Percentiles rank a stretch among this genome's conserved stretches.
These are phyloP conservation scores for Coemansia sp. DNA, from an alignment of 371 early-diverging fungal genomes.

Conservation along the genomic window DNA sequence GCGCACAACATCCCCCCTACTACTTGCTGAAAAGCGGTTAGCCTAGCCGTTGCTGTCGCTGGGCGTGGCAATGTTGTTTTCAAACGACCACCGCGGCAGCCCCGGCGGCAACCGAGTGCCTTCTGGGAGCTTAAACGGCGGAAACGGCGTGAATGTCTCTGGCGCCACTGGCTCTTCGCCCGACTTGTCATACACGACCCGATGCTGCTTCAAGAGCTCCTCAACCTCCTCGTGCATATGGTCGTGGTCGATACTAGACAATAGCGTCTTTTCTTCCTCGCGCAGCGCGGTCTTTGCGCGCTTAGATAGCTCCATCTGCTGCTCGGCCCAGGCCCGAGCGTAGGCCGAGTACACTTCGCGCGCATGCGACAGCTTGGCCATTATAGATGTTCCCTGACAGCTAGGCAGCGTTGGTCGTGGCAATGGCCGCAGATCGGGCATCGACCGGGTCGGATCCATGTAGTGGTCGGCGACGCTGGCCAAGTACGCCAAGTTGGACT, in stretches of 20 bases:
- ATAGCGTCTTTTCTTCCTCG: conserved; percentile 28
- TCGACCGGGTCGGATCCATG: conserved; percentile 37
- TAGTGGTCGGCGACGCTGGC: conserved; percentile 61
- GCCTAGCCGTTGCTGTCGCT: not conserved
- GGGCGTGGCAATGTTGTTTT: conserved; percentile 25
- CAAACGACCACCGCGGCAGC: conserved; percentile 38
- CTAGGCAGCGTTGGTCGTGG: conserved; percentile 27
- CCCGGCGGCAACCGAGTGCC: conserved; percentile 36
- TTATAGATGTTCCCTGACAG: conserved; percentile 35
- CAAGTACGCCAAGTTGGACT: conserved; percentile 59
- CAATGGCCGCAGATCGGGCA: conserved; percentile 38
- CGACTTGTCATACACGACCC: conserved; percentile 31
- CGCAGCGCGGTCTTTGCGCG: conserved; percentile 29
- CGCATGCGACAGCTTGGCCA: conserved; percentile 34
- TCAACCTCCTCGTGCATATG: conserved; percentile 28
- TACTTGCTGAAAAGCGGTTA: not conserved
- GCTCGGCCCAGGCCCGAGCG: conserved; percentile 38
- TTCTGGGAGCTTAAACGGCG: conserved; percentile 39
- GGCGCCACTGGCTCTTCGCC: conserved; percentile 35
- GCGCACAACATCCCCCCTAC: not conserved
- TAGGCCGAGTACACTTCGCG: conserved; percentile 47
- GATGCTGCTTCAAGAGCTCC: conserved; percentile 35
- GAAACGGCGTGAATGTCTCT: conserved; percentile 40
- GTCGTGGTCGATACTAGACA: conserved; percentile 24
- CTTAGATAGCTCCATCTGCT: conserved; percentile 46